These are phyloP conservation scores for Saccharomycopsis fibuligera DNA, from an alignment of 805 yeast genomes.

Conservation along the genomic window DNA sequence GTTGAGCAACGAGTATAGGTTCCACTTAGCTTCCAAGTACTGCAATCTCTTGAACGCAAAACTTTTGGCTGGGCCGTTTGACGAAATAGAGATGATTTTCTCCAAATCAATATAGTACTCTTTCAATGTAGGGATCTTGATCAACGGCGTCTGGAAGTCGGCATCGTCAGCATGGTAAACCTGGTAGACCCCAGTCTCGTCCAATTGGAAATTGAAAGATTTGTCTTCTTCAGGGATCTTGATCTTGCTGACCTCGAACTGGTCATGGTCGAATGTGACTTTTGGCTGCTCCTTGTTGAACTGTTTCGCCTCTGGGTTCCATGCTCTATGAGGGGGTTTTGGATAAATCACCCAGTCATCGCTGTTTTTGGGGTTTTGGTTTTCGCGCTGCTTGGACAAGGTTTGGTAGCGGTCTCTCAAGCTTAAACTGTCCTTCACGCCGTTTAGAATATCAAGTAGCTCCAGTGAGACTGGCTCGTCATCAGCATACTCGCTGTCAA, in stretches of 20 bases:
- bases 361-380: conserved; percentile 78
- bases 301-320: conserved; percentile 47
- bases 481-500: conserved; percentile 44
- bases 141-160: conserved; percentile 33
- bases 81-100: conserved; percentile 61
- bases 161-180: conserved; percentile 38
- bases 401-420: conserved; percentile 71
- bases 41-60: conserved; percentile 92
- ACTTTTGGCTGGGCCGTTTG: conserved; percentile 95
- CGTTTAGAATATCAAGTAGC: conserved; percentile 53
- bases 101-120: conserved; percentile 86
- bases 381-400: conserved; percentile 63
- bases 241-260: conserved; percentile 54
- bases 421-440: conserved; percentile 60
- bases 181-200: conserved; percentile 66
- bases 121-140: conserved; percentile 70
- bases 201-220: conserved; percentile 35
- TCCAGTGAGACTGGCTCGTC: conserved; percentile 59
- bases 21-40: conserved; percentile 96
- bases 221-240: conserved; percentile 46
- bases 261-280: conserved; percentile 36
- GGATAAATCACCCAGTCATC: conserved; percentile 80
- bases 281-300: conserved; percentile 38
- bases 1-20: conserved; percentile 76
- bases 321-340: conserved; percentile 86